A percentile compares a stretch with the other conserved stretches of the same genome.
Evolutionary conservation across 2,329 filamentous ascomycete species (phyloP).

Genomic region (Biscogniauxia mediterranea): DNA sequence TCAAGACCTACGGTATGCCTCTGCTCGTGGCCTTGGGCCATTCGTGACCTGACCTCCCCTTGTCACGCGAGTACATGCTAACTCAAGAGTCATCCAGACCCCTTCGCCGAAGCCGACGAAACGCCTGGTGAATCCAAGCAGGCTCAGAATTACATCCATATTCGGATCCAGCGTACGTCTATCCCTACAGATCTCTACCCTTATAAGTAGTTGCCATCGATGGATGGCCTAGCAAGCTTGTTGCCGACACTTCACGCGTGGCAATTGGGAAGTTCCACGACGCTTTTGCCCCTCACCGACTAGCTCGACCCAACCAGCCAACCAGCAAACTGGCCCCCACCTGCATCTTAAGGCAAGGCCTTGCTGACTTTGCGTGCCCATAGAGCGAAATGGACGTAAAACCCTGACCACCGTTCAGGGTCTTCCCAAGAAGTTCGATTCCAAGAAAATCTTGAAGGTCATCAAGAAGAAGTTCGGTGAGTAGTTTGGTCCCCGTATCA

Average conservation of each 20-base stretch:
- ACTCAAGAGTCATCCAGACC: slow-evolving; percentile 61
- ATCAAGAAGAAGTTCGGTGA: slow-evolving; percentile 99
- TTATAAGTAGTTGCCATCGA: slow-evolving; percentile 2
- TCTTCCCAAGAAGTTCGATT: slow-evolving; percentile 97
- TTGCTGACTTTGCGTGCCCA: slow-evolving; percentile 37
- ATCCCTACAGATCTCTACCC: slow-evolving; percentile 5
- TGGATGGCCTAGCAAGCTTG: background rate
- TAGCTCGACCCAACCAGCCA: background rate
- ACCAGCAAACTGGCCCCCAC: background rate
- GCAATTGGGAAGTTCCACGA: slow-evolving; percentile 2
- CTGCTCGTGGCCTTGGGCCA: background rate
- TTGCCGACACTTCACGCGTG: background rate
- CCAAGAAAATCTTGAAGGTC: slow-evolving; percentile 99
- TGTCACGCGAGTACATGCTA: slow-evolving; percentile 23
- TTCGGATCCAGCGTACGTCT: slow-evolving; percentile 94
- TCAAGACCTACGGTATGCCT: slow-evolving; percentile 86
- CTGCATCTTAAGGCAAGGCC: slow-evolving; percentile 3
- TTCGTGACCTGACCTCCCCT: background rate
- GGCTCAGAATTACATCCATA: slow-evolving; percentile 98
- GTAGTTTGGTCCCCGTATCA: slow-evolving; percentile 27
- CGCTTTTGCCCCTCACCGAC: slow-evolving; percentile 1
- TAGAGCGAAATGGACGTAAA: slow-evolving; percentile 99
- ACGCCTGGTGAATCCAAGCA: slow-evolving; percentile 94
- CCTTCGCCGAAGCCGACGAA: slow-evolving; percentile 99
- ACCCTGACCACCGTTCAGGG: slow-evolving; percentile 99